phyloP scores from a whole-genome alignment of 495 filamentous ascomycete species.

The Trypethelium eluteriae region DNA sequence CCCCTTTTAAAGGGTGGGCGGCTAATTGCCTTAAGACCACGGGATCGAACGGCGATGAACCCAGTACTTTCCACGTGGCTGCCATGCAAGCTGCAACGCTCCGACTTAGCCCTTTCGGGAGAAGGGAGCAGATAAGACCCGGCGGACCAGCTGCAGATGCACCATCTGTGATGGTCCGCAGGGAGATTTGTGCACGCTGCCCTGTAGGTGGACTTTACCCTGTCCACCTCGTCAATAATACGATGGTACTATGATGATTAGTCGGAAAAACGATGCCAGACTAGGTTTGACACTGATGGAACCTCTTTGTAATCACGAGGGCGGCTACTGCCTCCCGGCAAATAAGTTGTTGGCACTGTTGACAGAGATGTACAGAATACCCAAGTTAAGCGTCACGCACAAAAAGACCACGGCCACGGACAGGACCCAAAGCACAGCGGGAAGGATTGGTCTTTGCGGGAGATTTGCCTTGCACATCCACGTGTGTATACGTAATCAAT shows the following conservation, averaged over 20 bases:
- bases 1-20: neutral
- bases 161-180: neutral
- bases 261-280: slow-evolving; percentile 6
- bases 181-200: neutral
- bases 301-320: neutral
- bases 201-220: neutral
- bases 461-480: too few species aligned
- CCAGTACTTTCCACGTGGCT: neutral
- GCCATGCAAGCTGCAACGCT: slow-evolving; percentile 4
- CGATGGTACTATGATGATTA: neutral
- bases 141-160: neutral
- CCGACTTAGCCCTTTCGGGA: slow-evolving; percentile 7
- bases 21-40: neutral
- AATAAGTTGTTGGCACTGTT: too few species aligned
- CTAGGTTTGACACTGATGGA: neutral
- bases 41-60: slow-evolving; percentile 6
- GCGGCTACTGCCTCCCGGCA: too few species aligned
- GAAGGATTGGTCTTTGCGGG: too few species aligned
- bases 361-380: too few species aligned
- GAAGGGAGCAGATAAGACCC: neutral
- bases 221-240: neutral
- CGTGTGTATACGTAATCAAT: too few species aligned
- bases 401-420: too few species aligned
- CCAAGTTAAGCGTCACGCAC: too few species aligned
- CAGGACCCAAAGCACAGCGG: too few species aligned